Evolutionary conservation across 805 yeast genomes (phyloP).

Genomic region (Lipomyces kockii): DNA sequence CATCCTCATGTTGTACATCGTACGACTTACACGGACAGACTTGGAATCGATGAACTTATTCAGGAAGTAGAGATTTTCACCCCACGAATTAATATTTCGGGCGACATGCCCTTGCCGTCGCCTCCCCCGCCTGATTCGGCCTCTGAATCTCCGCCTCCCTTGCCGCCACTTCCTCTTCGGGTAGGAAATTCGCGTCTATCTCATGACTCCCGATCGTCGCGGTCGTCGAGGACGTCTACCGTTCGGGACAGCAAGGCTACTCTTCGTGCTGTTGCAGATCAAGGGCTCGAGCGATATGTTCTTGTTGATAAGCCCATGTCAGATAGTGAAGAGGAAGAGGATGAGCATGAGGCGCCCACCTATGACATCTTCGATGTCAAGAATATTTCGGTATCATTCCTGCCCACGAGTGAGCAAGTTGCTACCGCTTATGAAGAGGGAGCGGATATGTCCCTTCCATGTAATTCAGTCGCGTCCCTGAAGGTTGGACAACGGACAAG

Average conservation of each 20-base stretch:
- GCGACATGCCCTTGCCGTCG: background rate
- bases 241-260: constrained; percentile 28
- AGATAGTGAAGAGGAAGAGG: constrained; percentile 16
- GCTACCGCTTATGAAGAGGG: background rate
- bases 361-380: background rate
- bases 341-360: background rate
- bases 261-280: constrained; percentile 1
- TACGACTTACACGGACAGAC: background rate
- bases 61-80: background rate
- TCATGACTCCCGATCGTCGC: background rate
- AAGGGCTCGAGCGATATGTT: constrained; percentile 6
- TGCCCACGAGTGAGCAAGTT: background rate
- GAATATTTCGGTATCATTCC: background rate
- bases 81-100: background rate
- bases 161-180: constrained; percentile 1
- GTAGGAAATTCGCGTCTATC: constrained; percentile 1
- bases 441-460: background rate
- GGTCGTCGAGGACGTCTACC: constrained; percentile 19
- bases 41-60: constrained; percentile 1
- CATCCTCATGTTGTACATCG: background rate
- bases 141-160: background rate
- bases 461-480: background rate
- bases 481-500: background rate
- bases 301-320: constrained; percentile 17
- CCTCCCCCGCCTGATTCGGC: constrained; percentile 2